Percentiles rank a stretch among this genome's conserved stretches.
Evolutionary conservation across 2,329 filamentous ascomycete species (phyloP).

Genomic region (Pseudogymnoascus sp.): DNA sequence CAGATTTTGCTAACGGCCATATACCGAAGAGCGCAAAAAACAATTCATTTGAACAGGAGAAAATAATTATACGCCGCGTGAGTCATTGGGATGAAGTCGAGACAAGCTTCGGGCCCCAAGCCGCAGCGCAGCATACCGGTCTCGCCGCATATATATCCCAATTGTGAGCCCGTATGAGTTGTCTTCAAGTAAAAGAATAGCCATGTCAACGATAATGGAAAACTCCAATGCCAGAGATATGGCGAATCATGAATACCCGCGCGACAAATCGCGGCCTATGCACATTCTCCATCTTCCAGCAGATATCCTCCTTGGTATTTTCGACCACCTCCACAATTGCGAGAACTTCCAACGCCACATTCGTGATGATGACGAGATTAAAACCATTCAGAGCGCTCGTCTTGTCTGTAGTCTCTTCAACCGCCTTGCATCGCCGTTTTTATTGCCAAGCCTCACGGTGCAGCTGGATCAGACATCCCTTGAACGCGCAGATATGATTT

Average conservation of each 20-base stretch:
- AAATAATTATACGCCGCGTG: neutral
- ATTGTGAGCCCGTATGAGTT: neutral
- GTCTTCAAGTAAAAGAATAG: neutral
- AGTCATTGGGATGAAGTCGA: neutral
- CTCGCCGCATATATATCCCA: neutral
- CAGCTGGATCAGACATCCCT: neutral
- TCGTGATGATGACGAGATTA: neutral
- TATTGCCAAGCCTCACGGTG: neutral
- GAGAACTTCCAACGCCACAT: neutral
- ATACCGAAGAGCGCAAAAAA: neutral
- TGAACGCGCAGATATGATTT: neutral
- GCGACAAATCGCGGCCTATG: neutral
- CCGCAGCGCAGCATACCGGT: neutral
- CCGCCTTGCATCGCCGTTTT: neutral
- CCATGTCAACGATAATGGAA: neutral
- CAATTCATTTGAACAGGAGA: neutral
- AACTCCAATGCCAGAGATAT: neutral
- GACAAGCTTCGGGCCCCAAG: neutral
- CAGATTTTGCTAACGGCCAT: neutral
- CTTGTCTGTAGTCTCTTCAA: slow-evolving; percentile 5
- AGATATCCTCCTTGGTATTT: slow-evolving; percentile 6
- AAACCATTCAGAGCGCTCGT: neutral
- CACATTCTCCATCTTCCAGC: neutral
- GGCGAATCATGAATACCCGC: neutral
- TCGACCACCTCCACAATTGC: neutral